A percentile compares a stretch with the other conserved stretches of the same genome.
These are phyloP conservation scores for Forsythia viridissima DNA, from an alignment of 257 asterid genomes.

Conservation along the genomic window DNA sequence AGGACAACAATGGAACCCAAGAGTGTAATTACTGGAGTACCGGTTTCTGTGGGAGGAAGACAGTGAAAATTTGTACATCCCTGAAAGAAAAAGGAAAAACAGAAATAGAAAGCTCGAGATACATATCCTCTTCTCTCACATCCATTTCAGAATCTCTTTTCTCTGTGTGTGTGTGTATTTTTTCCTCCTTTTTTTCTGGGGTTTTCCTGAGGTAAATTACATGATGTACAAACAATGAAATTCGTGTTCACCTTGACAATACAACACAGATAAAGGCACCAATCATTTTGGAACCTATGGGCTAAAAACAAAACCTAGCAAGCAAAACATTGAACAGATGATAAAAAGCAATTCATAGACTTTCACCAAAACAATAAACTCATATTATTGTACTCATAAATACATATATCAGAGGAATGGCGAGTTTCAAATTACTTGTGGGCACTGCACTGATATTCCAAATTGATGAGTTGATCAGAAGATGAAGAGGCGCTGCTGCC, in stretches of 20 bases:
- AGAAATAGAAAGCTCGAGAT: neutral
- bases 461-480: conserved; percentile 69
- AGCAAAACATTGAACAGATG: neutral
- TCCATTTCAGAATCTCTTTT: neutral
- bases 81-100: neutral
- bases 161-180: neutral
- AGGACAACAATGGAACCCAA: neutral
- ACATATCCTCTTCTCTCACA: neutral
- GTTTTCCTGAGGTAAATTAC: neutral
- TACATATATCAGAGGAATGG: neutral
- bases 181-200: neutral
- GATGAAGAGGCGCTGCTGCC: conserved; percentile 35
- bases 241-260: neutral
- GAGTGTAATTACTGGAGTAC: neutral
- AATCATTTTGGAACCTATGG: neutral
- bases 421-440: conserved; percentile 59
- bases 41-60: neutral
- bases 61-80: neutral
- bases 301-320: conserved; percentile 8
- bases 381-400: neutral
- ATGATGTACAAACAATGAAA: neutral
- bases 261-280: neutral
- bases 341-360: neutral
- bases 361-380: neutral
- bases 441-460: conserved; percentile 75